Evolutionary conservation across 139 green algal genomes (phyloP), one percentile per base, ranked within the genome.

Genomic region (Raphidocelis subcapitata): DNA sequence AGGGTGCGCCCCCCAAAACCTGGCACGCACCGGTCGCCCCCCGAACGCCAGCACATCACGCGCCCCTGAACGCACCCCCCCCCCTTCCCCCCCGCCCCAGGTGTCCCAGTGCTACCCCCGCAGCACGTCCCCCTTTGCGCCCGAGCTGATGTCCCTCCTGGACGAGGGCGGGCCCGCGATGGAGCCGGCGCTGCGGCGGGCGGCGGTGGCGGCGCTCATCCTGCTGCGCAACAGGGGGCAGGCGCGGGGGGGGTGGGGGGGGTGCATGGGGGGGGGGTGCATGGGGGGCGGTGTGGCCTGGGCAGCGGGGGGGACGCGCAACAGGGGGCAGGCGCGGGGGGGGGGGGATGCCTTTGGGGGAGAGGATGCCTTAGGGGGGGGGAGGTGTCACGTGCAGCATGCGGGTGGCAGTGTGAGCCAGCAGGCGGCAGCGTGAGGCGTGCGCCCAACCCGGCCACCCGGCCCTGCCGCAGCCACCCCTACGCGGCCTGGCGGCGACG

Each of bases 201-300:
- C 74, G 0, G 73, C 98, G 67, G 90, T 94, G 26, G 88, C 94
- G 60, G 86, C 92, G 20, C 88, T 99, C 10, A 98, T 99, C 36
- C 86, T 98, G 69, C 73, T 99, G 81, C 78, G 94, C 44, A 98
- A 97, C 77, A 76, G 88, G 46, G 36, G 73, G 37, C 79, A 85
- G 72, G 73, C 85, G n/a, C 0, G 61, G 15, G 31, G 67, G 8
- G 3, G 4, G 28, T 21, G 16, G 29, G 5, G 5, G 3, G 59
- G 28, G 66, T 35, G 15, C 63, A 4, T 33, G 16, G 37, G 33
- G 28, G 5, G 65, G 20, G 20, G 35, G 18, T 52, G 32, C 46
- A 61, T 2, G 32, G 62, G 55, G 55, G 8, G 41, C 41, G 41
- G 8, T 20, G 12, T 20, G 41, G 8, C 8, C 41, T 49, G 41